These are phyloP conservation scores for Arxiozyma telluris DNA, from an alignment of 1,139 yeast genomes.

Conservation along the genomic window DNA sequence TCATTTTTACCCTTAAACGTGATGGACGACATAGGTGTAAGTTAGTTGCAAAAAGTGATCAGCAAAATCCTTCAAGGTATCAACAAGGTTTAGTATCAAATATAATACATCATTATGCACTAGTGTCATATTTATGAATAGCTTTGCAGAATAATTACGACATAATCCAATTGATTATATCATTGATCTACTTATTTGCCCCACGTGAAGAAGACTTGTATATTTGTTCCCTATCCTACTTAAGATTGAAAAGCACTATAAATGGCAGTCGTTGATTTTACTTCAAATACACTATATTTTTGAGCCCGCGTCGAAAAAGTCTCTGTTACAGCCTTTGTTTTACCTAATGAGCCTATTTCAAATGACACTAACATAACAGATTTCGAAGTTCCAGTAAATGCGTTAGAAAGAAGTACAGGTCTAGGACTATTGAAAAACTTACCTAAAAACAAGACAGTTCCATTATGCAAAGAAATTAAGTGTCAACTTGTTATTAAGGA, in stretches of 20 bases:
- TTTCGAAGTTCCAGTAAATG: conserved; percentile 84
- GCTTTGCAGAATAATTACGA: conserved; percentile 2
- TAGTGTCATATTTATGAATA: conserved; percentile 5
- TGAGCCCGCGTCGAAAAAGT: too few relatives aligned
- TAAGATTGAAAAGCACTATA: too few relatives aligned
- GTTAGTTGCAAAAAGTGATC: conserved; percentile 9
- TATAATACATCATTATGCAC: conserved; percentile 8
- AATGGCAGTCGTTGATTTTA: too few relatives aligned
- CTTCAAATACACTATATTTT: too few relatives aligned
- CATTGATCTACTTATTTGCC: conserved; percentile 14
- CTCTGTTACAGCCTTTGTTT: conserved; percentile 83
- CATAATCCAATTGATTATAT: conserved; percentile 8
- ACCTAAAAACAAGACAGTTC: conserved; percentile 49
- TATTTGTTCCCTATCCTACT: conserved; percentile 2
- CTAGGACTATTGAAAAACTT: conserved; percentile 67
- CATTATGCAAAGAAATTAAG: conserved; percentile 68
- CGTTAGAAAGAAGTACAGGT: conserved; percentile 81
- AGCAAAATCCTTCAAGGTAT: conserved; percentile 4
- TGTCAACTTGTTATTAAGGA: conserved; percentile 83
- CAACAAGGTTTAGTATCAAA: conserved; percentile 4
- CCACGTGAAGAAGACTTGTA: conserved; percentile 12
- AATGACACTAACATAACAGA: conserved; percentile 61
- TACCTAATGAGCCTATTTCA: conserved; percentile 73
- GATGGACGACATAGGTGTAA: conserved; percentile 8
- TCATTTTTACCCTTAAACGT: conserved; percentile 8